These are phyloP conservation scores for Hura crepitans DNA, from an alignment of 441 rosid species.

Conservation along the genomic window DNA sequence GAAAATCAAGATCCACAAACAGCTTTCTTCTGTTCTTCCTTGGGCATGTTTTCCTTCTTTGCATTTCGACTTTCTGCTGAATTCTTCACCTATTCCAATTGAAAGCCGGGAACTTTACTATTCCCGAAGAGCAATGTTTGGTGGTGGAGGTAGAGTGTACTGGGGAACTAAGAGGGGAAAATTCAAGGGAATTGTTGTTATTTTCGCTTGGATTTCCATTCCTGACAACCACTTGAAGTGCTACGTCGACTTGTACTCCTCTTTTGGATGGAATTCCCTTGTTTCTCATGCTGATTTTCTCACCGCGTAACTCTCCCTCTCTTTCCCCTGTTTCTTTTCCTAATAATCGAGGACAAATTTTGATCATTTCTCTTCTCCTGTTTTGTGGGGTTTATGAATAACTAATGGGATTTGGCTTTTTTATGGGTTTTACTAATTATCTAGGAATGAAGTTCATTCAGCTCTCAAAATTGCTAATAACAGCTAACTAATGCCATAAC, in stretches of 20 bases:
- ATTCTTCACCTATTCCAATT: neutral
- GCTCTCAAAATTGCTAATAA: neutral
- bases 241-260: slow-evolving; percentile 61
- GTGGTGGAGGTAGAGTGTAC: slow-evolving; percentile 39
- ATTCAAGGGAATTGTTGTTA: slow-evolving; percentile 61
- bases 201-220: slow-evolving; percentile 69
- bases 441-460: neutral
- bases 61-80: too few species aligned
- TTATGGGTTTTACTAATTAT: neutral
- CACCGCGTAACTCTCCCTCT: slow-evolving; percentile 44
- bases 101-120: neutral
- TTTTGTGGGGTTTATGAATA: neutral
- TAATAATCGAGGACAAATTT: neutral
- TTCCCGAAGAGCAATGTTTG: slow-evolving; percentile 31
- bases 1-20: slow-evolving; percentile 3
- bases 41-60: neutral
- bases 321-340: neutral
- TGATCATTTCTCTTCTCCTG: neutral
- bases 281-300: slow-evolving; percentile 67
- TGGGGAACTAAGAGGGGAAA: slow-evolving; percentile 49
- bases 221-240: slow-evolving; percentile 35
- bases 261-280: slow-evolving; percentile 81
- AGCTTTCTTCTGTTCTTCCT: too few species aligned
- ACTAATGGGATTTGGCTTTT: neutral
- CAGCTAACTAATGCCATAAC: neutral